phyloP scores from a whole-genome alignment of 2,329 filamentous ascomycete species.

The Xylaria sp. region DNA sequence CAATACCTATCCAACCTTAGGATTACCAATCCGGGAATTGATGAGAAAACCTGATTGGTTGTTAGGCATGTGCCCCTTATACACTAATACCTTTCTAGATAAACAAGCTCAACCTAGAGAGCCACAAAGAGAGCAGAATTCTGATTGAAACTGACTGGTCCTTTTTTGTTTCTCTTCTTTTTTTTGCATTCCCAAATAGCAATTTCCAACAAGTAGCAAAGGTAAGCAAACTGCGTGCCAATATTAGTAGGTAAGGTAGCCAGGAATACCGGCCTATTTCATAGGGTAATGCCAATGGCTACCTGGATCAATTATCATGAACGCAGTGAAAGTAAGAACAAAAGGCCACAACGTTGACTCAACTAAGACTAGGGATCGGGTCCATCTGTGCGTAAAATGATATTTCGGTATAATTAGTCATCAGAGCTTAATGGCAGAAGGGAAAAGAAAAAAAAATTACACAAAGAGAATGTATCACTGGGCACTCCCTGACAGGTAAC shows the following conservation, averaged over 20 bases:
- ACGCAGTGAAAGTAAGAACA: background rate
- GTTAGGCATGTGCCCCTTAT: background rate
- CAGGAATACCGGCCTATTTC: background rate
- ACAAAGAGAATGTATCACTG: too few species aligned
- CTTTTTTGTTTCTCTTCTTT: background rate
- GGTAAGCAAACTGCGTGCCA: background rate
- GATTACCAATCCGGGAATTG: constrained; percentile 23
- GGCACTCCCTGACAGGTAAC: background rate
- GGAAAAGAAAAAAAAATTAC: background rate
- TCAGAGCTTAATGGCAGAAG: background rate
- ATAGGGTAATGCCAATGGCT: background rate
- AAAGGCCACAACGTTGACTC: background rate
- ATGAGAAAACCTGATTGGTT: constrained; percentile 7
- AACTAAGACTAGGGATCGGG: background rate
- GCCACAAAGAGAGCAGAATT: background rate
- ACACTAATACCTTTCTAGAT: background rate
- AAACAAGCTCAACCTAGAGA: background rate
- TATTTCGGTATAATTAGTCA: background rate
- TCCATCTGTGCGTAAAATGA: background rate
- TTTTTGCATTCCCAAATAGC: background rate
- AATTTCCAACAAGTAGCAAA: background rate
- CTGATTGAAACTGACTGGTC: background rate
- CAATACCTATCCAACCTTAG: background rate
- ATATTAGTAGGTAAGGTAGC: background rate
- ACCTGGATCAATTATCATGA: background rate